These are phyloP conservation scores for Ajuga reptans DNA, from an alignment of 305 asterid genomes.

Conservation along the genomic window DNA sequence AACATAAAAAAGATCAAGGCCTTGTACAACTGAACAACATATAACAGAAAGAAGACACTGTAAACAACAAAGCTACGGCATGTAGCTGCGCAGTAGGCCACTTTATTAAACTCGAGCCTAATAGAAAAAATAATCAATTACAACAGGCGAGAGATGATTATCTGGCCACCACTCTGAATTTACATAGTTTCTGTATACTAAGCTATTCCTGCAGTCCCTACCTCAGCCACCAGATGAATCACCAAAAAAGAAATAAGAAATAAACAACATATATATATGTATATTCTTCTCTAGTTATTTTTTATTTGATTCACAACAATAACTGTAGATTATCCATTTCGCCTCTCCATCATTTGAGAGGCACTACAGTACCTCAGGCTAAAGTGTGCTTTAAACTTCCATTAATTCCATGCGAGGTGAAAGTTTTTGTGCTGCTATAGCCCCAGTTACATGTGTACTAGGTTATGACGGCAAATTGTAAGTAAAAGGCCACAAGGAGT, in stretches of 20 bases:
- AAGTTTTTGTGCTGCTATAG: conserved; percentile 3
- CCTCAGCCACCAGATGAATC: conserved; percentile 19
- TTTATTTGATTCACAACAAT: conserved; percentile 29
- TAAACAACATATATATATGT: conserved; percentile 2
- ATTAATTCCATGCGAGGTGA: conserved; percentile 6
- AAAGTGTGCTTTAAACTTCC: neutral
- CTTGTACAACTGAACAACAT: neutral
- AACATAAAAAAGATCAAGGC: neutral
- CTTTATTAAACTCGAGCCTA: conserved; percentile 13
- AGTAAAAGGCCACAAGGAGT: conserved; percentile 7
- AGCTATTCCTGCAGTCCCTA: conserved; percentile 14
- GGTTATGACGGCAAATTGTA: conserved; percentile 15
- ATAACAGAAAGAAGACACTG: neutral
- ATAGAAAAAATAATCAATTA: conserved; percentile 17
- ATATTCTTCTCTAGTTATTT: conserved; percentile 10
- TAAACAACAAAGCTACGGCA: neutral
- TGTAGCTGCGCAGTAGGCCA: neutral
- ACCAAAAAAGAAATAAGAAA: neutral
- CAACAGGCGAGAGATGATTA: conserved; percentile 23
- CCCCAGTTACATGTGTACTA: conserved; percentile 11
- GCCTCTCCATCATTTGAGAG: conserved; percentile 3
- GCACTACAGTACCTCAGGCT: neutral
- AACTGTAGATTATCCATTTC: conserved; percentile 15
- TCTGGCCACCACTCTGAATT: conserved; percentile 16
- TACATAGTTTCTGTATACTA: conserved; percentile 29